phyloP scores from a whole-genome alignment of 495 filamentous ascomycete species.

The Saxophila tyrrhenica region DNA sequence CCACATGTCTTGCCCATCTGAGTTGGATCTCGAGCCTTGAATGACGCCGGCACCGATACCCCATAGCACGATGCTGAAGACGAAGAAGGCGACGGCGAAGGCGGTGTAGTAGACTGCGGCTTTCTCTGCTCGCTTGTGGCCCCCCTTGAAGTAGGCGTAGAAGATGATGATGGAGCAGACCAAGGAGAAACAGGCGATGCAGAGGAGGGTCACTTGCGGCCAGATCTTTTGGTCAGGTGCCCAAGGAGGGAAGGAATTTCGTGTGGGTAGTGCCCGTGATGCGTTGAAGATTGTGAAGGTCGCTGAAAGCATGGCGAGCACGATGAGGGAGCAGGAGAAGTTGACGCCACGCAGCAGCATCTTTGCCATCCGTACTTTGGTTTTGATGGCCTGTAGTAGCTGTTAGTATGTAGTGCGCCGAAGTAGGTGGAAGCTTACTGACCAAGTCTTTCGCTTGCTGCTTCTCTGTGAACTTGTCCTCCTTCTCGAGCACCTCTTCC shows the following conservation, averaged over 20 bases:
- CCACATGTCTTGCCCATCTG: conserved; percentile 79
- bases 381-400: conserved; percentile 67
- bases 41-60: conserved; percentile 73
- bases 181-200: conserved; percentile 68
- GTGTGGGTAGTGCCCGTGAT: conserved; percentile 57
- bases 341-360: conserved; percentile 84
- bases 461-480: conserved; percentile 66
- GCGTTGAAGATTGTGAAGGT: conserved; percentile 85
- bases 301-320: conserved; percentile 72
- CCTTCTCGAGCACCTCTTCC: conserved; percentile 70
- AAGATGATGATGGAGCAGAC: conserved; percentile 69
- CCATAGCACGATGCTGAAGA: conserved; percentile 91
- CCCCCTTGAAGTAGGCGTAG: conserved; percentile 76
- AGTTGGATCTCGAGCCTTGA: conserved; percentile 60
- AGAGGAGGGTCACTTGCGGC: conserved; percentile 77
- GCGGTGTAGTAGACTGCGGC: conserved; percentile 85
- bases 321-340: conserved; percentile 92
- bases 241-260: conserved; percentile 77
- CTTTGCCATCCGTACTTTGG: conserved; percentile 86
- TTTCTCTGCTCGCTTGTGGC: conserved; percentile 82
- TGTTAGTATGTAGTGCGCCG: conserved; percentile 25
- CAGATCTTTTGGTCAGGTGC: conserved; percentile 65
- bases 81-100: conserved; percentile 86
- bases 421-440: conserved; percentile 27
- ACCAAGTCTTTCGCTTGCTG: conserved; percentile 78